Base-by-base conservation (phyloP, 208 protist species). In the Leishmania tropica region DNA sequence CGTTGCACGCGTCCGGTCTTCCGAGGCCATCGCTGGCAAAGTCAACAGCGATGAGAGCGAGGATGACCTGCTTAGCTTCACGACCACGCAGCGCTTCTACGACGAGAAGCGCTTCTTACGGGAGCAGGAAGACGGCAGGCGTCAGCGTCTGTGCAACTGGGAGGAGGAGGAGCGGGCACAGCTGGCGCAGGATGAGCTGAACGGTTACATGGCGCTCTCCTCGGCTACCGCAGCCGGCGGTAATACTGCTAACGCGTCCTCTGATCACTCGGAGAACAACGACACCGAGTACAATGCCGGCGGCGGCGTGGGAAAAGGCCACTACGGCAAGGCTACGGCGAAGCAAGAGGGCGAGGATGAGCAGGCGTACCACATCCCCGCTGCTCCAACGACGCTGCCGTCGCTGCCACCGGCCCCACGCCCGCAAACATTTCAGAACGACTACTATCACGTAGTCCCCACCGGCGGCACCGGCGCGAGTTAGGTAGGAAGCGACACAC, bases 81-180 rank as follows among this genome's bases (percentile, higher is more conserved):
- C 92, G 37, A 94, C 81, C 51, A 96, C 90, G 62, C 92, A 96
- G 83, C 87, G 87, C 78, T 96, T 91, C 83, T 81, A 93, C 83
- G 92, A 96, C 54, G 92, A 96, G 78, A 83, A 79, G 76, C 85
- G 83, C 21, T 91, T 91, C 76, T 56, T 92, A 28, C 80, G 90
- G 0, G 86, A 93, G 80, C 83, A 90, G 78, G 92, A 96, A 78
- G 81, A 86, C 31, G 87, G 60, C 35, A 89, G 90, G 51, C 88
- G 92, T 10, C 84, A 89, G 83, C 92, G 92, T 4, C 80, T 96
- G 60, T 76, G 78, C 65, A 96, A 96, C 86, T 93, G 89, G 89
- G 90, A 94, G 80, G 92, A 92, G 77, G 92, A 96, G 86, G 92
- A 94, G 78, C 88, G 90, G 54, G 87, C 83, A 15, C 60, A 78